Evolutionary conservation across 192 early-diverging fungal genomes (phyloP).

Genomic region (Podila minutissima): DNA sequence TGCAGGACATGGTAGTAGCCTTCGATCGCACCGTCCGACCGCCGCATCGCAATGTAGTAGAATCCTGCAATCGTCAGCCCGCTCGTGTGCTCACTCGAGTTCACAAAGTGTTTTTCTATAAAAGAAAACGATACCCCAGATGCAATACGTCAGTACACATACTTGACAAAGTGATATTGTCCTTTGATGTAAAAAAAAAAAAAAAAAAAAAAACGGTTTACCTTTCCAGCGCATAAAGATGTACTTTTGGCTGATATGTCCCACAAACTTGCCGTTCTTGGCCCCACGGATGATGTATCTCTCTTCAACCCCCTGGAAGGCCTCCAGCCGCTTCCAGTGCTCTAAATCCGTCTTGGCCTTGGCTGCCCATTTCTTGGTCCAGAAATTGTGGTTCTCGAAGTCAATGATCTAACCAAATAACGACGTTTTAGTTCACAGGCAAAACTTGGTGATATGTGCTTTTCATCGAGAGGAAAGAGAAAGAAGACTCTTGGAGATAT

Average conservation of each 20-base stretch:
- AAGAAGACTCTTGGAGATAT: background rate
- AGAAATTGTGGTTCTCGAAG: conserved; percentile 64
- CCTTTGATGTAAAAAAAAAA: conserved; percentile 1
- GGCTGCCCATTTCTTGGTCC: conserved; percentile 69
- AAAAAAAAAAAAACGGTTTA: conserved; percentile 4
- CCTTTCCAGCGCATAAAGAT: conserved; percentile 81
- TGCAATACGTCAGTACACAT: background rate
- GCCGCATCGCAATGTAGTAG: conserved; percentile 73
- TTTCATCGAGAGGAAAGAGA: background rate
- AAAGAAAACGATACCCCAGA: background rate
- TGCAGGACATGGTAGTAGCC: conserved; percentile 58
- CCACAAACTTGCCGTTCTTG: conserved; percentile 51
- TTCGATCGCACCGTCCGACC: conserved; percentile 64
- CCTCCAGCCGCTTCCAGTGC: conserved; percentile 54
- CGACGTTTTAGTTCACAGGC: background rate
- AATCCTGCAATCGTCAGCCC: conserved; percentile 74
- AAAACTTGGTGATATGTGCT: background rate
- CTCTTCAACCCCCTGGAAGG: conserved; percentile 48
- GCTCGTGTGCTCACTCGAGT: conserved; percentile 57
- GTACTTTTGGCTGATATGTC: conserved; percentile 64
- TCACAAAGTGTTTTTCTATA: conserved; percentile 66
- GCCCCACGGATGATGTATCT: conserved; percentile 32
- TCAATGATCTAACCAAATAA: conserved; percentile 56
- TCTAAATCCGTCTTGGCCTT: conserved; percentile 52
- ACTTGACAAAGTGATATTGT: background rate